Conservation (phyloP, 2,329 filamentous ascomycete genomes). For the Drechslerella coelobrocha region DNA sequence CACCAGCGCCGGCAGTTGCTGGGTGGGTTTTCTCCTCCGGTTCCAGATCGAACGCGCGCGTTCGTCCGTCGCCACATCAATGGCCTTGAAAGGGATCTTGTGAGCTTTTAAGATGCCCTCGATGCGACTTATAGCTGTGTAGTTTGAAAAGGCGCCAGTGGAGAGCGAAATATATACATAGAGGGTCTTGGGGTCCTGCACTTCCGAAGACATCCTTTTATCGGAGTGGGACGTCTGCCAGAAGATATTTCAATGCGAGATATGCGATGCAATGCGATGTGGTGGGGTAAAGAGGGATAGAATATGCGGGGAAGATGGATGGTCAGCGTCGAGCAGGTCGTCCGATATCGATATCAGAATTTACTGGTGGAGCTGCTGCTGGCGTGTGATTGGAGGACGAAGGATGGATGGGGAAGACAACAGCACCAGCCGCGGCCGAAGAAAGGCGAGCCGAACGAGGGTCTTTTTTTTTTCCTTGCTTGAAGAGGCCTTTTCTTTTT, state of each 20-base stretch:
- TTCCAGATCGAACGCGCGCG: slow-evolving; percentile 88
- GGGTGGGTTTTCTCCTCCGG: slow-evolving; percentile 76
- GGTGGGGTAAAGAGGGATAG: not conserved
- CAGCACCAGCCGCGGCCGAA: too few species aligned
- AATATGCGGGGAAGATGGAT: slow-evolving; percentile 9
- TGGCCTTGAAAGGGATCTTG: slow-evolving; percentile 87
- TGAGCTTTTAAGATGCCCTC: slow-evolving; percentile 97
- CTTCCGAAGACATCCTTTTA: slow-evolving; percentile 24
- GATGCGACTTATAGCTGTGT: slow-evolving; percentile 92
- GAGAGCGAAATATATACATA: slow-evolving; percentile 97
- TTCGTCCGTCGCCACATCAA: slow-evolving; percentile 90
- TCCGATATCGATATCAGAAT: not conserved
- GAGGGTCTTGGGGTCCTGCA: slow-evolving; percentile 69
- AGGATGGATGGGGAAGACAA: too few species aligned
- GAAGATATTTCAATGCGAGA: not conserved
- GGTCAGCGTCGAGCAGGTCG: not conserved
- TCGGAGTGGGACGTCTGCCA: not conserved
- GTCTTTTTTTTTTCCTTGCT: too few species aligned
- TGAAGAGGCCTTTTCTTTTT: too few species aligned
- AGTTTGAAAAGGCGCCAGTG: slow-evolving; percentile 91
- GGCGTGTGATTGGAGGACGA: too few species aligned
- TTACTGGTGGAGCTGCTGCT: too few species aligned
- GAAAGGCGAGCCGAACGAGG: too few species aligned
- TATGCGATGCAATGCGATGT: not conserved
- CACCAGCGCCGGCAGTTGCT: slow-evolving; percentile 86